phyloP scores from a whole-genome alignment of 176 grass and related monocot species.

The Guadua angustifolia region DNA sequence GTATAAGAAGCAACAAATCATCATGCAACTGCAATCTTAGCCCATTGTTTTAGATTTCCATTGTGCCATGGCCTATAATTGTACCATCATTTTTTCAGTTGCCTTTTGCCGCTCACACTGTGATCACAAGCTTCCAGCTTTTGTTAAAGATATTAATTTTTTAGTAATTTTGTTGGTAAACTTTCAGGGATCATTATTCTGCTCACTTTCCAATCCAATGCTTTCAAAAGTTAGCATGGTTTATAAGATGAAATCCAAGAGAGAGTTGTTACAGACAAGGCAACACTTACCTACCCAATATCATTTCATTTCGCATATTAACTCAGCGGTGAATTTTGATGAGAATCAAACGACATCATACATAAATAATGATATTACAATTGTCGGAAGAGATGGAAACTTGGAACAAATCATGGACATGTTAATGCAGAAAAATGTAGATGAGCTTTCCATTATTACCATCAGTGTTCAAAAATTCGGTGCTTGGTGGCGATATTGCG shows the following conservation, averaged over 20 bases:
- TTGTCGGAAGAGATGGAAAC: conserved; percentile 46
- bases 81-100: neutral
- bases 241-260: conserved; percentile 61
- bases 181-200: conserved; percentile 55
- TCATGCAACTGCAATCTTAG: neutral
- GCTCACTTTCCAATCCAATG: conserved; percentile 50
- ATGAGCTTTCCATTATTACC: conserved; percentile 46
- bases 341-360: conserved; percentile 57
- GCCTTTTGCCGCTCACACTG: neutral
- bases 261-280: conserved; percentile 44
- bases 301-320: conserved; percentile 53
- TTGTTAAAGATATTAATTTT: neutral
- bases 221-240: conserved; percentile 49
- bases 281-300: conserved; percentile 47
- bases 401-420: conserved; percentile 31
- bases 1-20: neutral
- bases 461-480: no score
- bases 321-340: conserved; percentile 36
- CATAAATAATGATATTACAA: conserved; percentile 35
- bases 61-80: conserved; percentile 7
- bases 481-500: no score
- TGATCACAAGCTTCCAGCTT: neutral
- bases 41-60: no score
- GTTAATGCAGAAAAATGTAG: conserved; percentile 17
- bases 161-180: conserved; percentile 12